Evolutionary conservation across 2,329 filamentous ascomycete species (phyloP).

Genomic region (Fusarium torulosum): DNA sequence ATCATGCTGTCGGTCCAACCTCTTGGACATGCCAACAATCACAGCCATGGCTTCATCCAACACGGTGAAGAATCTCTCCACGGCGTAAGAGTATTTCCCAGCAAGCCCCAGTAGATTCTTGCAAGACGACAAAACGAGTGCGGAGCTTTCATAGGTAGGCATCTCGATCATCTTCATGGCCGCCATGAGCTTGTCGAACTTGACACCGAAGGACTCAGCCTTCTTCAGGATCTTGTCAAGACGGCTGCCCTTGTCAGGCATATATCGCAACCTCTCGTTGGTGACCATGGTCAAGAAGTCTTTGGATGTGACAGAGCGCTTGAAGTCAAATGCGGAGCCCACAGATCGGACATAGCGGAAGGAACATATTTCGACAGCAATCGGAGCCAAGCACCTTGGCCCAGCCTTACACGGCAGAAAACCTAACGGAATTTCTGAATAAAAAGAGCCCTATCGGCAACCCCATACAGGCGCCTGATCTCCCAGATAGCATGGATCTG

Average conservation of each 20-base stretch:
- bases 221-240: constrained; percentile 2
- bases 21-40: background rate
- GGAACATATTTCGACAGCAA: no score
- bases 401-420: no score
- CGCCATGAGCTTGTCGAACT: constrained; percentile 7
- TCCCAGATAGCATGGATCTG: no score
- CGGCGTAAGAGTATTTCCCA: background rate
- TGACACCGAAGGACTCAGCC: background rate
- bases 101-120: background rate
- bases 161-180: constrained; percentile 4
- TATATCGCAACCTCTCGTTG: constrained; percentile 4
- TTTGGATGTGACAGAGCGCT: background rate
- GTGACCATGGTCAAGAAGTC: background rate
- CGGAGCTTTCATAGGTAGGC: background rate
- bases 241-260: background rate
- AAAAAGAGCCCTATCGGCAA: no score
- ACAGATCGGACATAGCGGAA: no score
- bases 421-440: no score
- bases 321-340: background rate
- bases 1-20: background rate
- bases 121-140: background rate
- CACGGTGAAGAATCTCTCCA: background rate
- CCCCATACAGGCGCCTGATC: no score
- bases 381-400: no score
- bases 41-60: background rate